Conservation (phyloP, 1,284 basidiomycete genomes). For the Austroboletus niveus region DNA sequence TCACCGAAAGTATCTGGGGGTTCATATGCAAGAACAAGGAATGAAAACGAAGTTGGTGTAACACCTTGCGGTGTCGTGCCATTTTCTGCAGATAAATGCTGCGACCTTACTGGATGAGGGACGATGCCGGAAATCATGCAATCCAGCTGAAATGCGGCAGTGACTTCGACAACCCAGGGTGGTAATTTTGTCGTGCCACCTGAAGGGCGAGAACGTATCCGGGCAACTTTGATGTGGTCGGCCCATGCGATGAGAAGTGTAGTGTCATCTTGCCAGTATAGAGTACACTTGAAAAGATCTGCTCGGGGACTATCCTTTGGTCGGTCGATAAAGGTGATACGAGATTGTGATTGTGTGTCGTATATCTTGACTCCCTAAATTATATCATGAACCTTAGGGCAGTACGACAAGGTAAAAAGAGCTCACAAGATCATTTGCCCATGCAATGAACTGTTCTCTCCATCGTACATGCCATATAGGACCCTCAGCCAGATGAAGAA, state of each 20-base stretch:
- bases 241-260: conserved; percentile 95
- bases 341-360: conserved; percentile 76
- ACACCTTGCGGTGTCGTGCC: conserved; percentile 25
- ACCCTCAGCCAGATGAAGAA: conserved; percentile 87
- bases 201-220: conserved; percentile 64
- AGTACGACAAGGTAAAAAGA: neutral
- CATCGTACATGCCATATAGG: conserved; percentile 93
- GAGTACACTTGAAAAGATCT: conserved; percentile 89
- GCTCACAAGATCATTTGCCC: conserved; percentile 90
- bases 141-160: conserved; percentile 90
- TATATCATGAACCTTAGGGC: neutral
- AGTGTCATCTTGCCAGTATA: conserved; percentile 90
- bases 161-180: conserved; percentile 79
- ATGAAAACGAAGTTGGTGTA: conserved; percentile 58
- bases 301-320: conserved; percentile 81
- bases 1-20: conserved; percentile 64
- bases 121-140: conserved; percentile 94
- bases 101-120: conserved; percentile 59
- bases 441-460: conserved; percentile 86
- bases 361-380: conserved; percentile 90
- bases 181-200: conserved; percentile 38
- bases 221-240: conserved; percentile 89
- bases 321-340: conserved; percentile 87
- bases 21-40: conserved; percentile 79
- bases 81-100: conserved; percentile 16